Conservation (phyloP, 2,329 filamentous ascomycete genomes). For the Aspergillus fumigatiaffinis region DNA sequence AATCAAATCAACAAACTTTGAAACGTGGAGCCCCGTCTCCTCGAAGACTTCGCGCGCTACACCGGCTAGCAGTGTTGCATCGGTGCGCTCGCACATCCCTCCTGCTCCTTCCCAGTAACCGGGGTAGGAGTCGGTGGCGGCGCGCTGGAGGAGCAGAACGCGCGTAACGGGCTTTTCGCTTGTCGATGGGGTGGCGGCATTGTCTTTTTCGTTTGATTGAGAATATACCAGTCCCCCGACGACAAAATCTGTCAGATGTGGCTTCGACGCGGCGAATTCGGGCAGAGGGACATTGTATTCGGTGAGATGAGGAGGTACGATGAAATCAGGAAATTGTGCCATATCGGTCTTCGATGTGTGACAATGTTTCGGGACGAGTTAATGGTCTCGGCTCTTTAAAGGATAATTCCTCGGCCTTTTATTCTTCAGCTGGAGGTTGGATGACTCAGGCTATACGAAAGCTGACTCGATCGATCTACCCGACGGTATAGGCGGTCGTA, state of each 20-base stretch:
- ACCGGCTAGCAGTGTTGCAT: slow-evolving; percentile 47
- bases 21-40: slow-evolving; percentile 49
- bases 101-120: slow-evolving; percentile 51
- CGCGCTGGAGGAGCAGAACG: slow-evolving; percentile 45
- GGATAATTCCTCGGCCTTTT: neutral
- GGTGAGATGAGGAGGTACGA: slow-evolving; percentile 26
- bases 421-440: neutral
- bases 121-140: slow-evolving; percentile 36
- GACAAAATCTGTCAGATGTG: slow-evolving; percentile 26
- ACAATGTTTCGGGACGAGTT: neutral
- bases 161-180: slow-evolving; percentile 19
- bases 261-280: slow-evolving; percentile 22
- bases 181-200: slow-evolving; percentile 1
- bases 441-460: neutral
- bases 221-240: slow-evolving; percentile 30
- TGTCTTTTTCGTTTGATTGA: neutral
- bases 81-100: slow-evolving; percentile 44
- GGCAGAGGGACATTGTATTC: slow-evolving; percentile 26
- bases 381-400: neutral
- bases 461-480: neutral
- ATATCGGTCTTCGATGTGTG: neutral
- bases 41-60: slow-evolving; percentile 50
- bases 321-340: slow-evolving; percentile 9
- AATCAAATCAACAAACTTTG: slow-evolving; percentile 41
- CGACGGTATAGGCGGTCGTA: neutral